A percentile compares a stretch with the other conserved stretches of the same genome.
Conservation (phyloP, 73 alveolate species). For the Paramecium caudatum region DNA sequence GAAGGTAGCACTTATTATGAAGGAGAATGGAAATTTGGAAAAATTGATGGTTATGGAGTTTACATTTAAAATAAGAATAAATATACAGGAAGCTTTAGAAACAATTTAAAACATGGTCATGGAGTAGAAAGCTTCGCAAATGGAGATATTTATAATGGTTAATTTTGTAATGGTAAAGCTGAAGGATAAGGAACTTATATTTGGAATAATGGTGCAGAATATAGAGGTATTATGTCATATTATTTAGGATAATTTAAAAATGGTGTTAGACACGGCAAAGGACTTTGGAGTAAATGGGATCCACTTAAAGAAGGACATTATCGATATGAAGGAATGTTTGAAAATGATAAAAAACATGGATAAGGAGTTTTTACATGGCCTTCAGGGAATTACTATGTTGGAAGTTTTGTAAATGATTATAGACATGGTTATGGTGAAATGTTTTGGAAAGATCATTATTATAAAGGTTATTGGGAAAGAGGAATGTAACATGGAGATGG, state of each 20-base stretch:
- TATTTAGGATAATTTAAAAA: constrained; percentile 62
- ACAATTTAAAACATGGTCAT: constrained; percentile 78
- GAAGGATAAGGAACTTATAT: constrained; percentile 88
- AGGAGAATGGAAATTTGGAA: constrained; percentile 84
- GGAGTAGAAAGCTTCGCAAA: constrained; percentile 82
- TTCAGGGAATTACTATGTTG: constrained; percentile 72
- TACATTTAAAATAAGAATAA: constrained; percentile 74
- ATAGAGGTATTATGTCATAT: constrained; percentile 10
- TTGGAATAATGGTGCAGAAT: constrained; percentile 72
- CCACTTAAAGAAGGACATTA: constrained; percentile 72
- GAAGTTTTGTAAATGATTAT: constrained; percentile 65
- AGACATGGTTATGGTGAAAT: constrained; percentile 79
- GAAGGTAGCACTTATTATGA: constrained; percentile 74
- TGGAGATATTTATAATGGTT: constrained; percentile 88
- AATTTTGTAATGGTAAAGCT: constrained; percentile 86
- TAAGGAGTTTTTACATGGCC: constrained; percentile 78
- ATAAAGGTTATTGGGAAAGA: constrained; percentile 77
- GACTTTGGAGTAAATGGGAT: constrained; percentile 78
- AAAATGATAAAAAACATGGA: constrained; percentile 77
- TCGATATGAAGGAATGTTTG: constrained; percentile 77
- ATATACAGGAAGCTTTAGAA: constrained; percentile 84
- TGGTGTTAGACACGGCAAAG: constrained; percentile 76
- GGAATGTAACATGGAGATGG: constrained; percentile 83
- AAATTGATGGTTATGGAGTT: constrained; percentile 82
- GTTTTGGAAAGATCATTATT: constrained; percentile 76